Conservation (phyloP, 805 yeast genomes). For the Wickerhamomyces silvicola region DNA sequence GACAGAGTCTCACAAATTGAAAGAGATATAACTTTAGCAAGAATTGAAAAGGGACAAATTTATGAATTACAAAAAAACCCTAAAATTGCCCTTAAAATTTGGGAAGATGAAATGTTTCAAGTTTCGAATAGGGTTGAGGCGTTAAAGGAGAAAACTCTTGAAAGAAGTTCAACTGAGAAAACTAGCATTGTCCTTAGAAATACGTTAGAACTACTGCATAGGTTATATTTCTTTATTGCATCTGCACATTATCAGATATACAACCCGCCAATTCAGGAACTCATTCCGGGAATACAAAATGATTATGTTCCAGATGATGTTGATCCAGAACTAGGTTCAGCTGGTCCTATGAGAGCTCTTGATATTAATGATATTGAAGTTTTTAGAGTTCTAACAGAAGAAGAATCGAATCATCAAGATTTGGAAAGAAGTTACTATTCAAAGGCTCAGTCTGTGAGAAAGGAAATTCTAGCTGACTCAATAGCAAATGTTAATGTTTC, state of each 20-base stretch:
- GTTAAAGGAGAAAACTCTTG: constrained; percentile 1
- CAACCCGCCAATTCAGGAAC: constrained; percentile 23
- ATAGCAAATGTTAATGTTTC: constrained; percentile 14
- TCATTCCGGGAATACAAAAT: constrained; percentile 23
- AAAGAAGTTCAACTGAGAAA: constrained; percentile 6
- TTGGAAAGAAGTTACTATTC: constrained; percentile 49
- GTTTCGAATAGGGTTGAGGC: constrained; percentile 7
- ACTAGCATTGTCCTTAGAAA: constrained; percentile 26
- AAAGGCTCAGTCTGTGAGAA: constrained; percentile 57
- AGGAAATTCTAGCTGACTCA: constrained; percentile 37
- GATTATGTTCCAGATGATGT: constrained; percentile 7
- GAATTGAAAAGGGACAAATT: constrained; percentile 61
- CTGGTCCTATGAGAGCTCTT: constrained; percentile 16
- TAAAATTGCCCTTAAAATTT: constrained; percentile 39
- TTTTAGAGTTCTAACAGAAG: constrained; percentile 16
- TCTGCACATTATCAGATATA: constrained; percentile 59
- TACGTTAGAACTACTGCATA: constrained; percentile 62
- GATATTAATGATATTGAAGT: constrained; percentile 22
- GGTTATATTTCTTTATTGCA: constrained; percentile 72
- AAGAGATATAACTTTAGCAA: constrained; percentile 37
- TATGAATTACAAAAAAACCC: constrained; percentile 54
- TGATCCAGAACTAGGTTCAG: constrained; percentile 16
- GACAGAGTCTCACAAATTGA: constrained; percentile 43
- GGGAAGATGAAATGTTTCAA: constrained; percentile 28
- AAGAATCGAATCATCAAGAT: constrained; percentile 32